Percentiles rank a stretch among this genome's conserved stretches.
Conservation (phyloP, 163 green algal genomes). For the Chlorella variabilis region DNA sequence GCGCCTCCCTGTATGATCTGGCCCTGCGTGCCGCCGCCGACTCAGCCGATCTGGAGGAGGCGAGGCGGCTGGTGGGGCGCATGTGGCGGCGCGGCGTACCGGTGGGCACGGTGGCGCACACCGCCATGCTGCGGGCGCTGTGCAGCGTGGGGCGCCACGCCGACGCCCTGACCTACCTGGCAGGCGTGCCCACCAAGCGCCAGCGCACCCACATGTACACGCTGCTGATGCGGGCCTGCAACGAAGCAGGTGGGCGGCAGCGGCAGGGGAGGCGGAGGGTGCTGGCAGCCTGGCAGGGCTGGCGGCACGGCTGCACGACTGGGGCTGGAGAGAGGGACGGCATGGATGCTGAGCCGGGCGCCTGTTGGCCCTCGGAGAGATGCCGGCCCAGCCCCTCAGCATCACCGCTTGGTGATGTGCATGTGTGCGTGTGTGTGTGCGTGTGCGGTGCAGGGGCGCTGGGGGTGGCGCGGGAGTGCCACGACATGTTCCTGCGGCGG, state of each 20-base stretch:
- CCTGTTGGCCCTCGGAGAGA: too few species aligned
- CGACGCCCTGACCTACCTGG: conserved; percentile 6
- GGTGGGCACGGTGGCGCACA: conserved; percentile 11
- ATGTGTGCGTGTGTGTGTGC: too few species aligned
- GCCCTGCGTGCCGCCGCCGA: neutral
- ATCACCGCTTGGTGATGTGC: too few species aligned
- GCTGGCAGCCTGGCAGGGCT: neutral
- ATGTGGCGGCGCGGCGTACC: conserved; percentile 32
- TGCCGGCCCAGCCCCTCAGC: too few species aligned
- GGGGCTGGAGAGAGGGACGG: too few species aligned
- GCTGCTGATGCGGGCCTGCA: conserved; percentile 5
- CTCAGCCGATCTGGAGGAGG: neutral
- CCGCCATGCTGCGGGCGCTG: conserved; percentile 6
- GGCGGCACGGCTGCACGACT: too few species aligned
- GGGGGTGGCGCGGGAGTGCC: neutral
- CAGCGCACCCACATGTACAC: conserved; percentile 26
- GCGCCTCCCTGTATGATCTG: conserved; percentile 14
- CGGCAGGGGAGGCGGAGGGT: neutral
- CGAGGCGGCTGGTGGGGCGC: neutral
- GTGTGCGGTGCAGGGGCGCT: neutral
- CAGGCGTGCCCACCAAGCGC: neutral
- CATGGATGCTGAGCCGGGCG: neutral
- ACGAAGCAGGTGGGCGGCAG: neutral
- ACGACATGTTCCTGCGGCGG: neutral
- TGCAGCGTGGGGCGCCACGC: neutral